Evolutionary conservation across 2,329 filamentous ascomycete genomes (phyloP).

Genomic region (Clonostachys rhizophaga): DNA sequence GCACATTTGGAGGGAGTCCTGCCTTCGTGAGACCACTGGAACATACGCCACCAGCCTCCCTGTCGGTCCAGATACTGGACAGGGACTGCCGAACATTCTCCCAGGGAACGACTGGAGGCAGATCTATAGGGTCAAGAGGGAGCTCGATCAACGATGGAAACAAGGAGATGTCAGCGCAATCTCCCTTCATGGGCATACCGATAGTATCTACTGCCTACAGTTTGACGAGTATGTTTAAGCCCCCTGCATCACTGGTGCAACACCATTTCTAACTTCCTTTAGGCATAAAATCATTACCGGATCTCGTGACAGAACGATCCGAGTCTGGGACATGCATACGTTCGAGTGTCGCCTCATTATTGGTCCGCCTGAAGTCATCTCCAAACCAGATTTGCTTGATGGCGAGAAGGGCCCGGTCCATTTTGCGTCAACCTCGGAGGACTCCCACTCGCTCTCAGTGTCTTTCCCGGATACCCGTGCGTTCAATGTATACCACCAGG

Average conservation of each 20-base stretch:
- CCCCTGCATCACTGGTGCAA: too few species aligned
- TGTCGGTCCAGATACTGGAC: slow-evolving; percentile 46
- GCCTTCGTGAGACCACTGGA: slow-evolving; percentile 53
- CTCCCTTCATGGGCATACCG: slow-evolving; percentile 88
- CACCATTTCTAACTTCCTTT: slow-evolving; percentile 19
- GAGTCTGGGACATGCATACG: slow-evolving; percentile 92
- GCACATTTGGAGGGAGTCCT: slow-evolving; percentile 61
- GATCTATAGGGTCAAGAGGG: slow-evolving; percentile 73
- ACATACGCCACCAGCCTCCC: slow-evolving; percentile 54
- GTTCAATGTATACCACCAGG: slow-evolving; percentile 70
- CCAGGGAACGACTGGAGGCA: slow-evolving; percentile 78
- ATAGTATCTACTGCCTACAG: slow-evolving; percentile 96
- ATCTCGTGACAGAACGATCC: slow-evolving; percentile 90
- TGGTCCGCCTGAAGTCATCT: slow-evolving; percentile 66
- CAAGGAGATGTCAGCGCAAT: slow-evolving; percentile 73
- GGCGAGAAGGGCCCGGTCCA: slow-evolving; percentile 47
- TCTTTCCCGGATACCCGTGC: slow-evolving; percentile 51
- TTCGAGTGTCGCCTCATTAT: slow-evolving; percentile 83
- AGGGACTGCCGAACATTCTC: slow-evolving; percentile 48
- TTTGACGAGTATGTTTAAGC: slow-evolving; percentile 76
- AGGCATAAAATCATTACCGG: slow-evolving; percentile 95
- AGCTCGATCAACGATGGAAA: slow-evolving; percentile 77
- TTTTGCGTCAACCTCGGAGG: slow-evolving; percentile 44
- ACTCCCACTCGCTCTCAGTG: slow-evolving; percentile 37
- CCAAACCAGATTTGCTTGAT: slow-evolving; percentile 42